Evolutionary conservation across 768 basidiomycete species (phyloP), one percentile per base, ranked within the genome.

Genomic region (Boletellus emodensis): DNA sequence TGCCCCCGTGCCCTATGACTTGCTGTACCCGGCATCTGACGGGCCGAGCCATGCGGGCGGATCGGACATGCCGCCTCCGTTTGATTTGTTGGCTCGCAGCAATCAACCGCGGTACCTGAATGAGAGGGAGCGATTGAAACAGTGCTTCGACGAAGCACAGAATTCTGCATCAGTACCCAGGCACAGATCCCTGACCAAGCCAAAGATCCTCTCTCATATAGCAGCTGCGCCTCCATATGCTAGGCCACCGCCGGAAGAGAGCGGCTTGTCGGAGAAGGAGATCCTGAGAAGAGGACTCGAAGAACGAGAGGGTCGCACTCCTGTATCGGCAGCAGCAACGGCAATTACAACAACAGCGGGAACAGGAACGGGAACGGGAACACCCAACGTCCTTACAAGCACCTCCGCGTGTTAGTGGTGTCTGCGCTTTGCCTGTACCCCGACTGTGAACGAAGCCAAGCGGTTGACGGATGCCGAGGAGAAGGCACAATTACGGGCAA

Each of bases 381-480:
- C n/a, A 13, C 7, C 14, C 34, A 34, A n/a, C 34, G 4, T 54
- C 60, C 8, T 54, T 55, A 10, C 60, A 63, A 13, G 54, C 68
- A 43, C 68, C 68, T 11, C 59, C 62, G 9, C 59, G 57, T 15
- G 30, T 37, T 37, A 71, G 68, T 13, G 52, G 63, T 1, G 24
- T 53, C 14, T 68, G 70, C 3, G 64, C 66, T 4, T 65, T 67
- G 6, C 67, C 69, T 17, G 58, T 62, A 2, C 62, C 69, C 58
- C 70, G 9, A 58, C 49, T 9, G 10, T 58, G 18, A 56, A 60
- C 34, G 58, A 64, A 7, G 54, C 54, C 22, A 64, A 57, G 17
- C 68, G 71, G n/a, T 67, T 90, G 45, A 83, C 84, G 2, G 89
- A 89, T 3, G 82, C 81, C 0, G 88, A 91, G 58, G 90, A 92